Evolutionary conservation across 192 early-diverging fungal species (phyloP).

Genomic region (Coemansia sp.): DNA sequence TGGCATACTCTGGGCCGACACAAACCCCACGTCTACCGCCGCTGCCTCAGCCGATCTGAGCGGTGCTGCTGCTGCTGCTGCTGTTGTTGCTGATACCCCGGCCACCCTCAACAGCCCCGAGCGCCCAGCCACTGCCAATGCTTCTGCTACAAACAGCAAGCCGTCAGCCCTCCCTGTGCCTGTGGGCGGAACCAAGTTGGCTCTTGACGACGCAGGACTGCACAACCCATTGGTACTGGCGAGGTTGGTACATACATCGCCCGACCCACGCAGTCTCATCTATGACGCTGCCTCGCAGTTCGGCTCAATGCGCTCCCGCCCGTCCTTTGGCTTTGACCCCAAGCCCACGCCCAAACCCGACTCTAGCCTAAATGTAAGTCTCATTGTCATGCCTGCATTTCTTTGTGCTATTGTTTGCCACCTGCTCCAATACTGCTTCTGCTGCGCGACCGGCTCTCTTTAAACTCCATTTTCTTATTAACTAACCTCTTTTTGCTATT

Average conservation of each 20-base stretch:
- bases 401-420: not conserved
- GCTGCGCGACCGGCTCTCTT: not conserved
- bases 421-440: not conserved
- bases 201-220: not conserved
- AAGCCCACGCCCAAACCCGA: not conserved
- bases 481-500: not conserved
- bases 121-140: slow-evolving; percentile 1
- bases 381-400: not conserved
- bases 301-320: slow-evolving; percentile 48
- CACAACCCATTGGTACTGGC: slow-evolving; percentile 24
- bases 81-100: slow-evolving; percentile 8
- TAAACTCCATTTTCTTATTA: not conserved
- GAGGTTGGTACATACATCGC: slow-evolving; percentile 41
- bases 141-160: not conserved
- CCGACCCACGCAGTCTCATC: slow-evolving; percentile 53
- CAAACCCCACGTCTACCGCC: slow-evolving; percentile 19
- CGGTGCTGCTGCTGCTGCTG: slow-evolving; percentile 7
- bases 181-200: not conserved
- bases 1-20: slow-evolving; percentile 34
- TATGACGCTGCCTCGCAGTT: slow-evolving; percentile 55
- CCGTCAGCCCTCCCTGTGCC: not conserved
- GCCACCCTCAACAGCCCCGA: slow-evolving; percentile 29
- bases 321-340: slow-evolving; percentile 9
- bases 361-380: slow-evolving; percentile 15
- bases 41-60: slow-evolving; percentile 17